phyloP scores from a whole-genome alignment of 2,329 filamentous ascomycete species.

The Sporothrix sp. region DNA sequence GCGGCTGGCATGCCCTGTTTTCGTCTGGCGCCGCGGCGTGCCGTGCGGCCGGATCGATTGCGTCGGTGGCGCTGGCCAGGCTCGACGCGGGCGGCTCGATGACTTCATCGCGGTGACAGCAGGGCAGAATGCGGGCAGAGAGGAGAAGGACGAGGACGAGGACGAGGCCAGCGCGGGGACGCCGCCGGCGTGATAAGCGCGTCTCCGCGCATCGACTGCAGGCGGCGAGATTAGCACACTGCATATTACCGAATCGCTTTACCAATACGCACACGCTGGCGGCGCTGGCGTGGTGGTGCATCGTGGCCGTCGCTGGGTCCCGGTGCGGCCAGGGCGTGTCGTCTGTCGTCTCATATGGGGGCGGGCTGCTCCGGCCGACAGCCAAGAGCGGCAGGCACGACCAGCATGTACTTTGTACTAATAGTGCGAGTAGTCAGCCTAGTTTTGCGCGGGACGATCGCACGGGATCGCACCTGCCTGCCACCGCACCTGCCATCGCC shows the following conservation, averaged over 20 bases:
- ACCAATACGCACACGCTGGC: background rate
- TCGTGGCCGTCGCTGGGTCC: conserved; percentile 3
- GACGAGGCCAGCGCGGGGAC: background rate
- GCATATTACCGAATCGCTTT: background rate
- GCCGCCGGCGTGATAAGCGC: background rate
- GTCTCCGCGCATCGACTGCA: background rate
- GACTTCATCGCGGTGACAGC: conserved; percentile 1
- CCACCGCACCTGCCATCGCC: background rate
- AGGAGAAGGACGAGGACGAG: background rate
- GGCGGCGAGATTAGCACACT: background rate
- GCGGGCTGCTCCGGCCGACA: conserved; percentile 15
- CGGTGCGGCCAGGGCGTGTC: conserved; percentile 1
- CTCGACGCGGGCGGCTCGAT: background rate
- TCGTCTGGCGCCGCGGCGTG: background rate
- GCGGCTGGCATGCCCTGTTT: background rate
- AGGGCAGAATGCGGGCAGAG: background rate
- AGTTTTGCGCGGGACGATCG: background rate
- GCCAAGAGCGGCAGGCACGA: no score
- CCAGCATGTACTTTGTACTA: no score
- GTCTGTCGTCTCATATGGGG: conserved; percentile 2
- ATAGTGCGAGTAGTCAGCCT: no score
- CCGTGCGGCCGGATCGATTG: background rate
- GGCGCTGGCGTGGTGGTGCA: background rate
- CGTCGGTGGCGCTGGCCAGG: background rate
- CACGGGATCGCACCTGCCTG: background rate